A percentile compares a stretch with the other conserved stretches of the same genome.
Conservation (phyloP, 257 asterid genomes). For the Scutellaria barbata region DNA sequence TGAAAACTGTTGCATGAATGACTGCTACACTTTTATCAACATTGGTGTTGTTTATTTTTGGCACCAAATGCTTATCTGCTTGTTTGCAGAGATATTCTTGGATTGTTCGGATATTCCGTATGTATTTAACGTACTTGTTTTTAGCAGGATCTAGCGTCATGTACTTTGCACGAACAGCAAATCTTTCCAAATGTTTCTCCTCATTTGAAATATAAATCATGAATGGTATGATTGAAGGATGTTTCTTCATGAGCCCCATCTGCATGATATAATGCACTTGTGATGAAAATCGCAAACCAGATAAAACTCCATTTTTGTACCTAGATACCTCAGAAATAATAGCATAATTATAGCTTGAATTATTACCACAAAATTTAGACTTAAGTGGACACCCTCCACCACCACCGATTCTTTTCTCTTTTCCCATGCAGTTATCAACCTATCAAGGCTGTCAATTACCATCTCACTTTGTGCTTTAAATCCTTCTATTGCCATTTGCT, state of each 20-base stretch:
- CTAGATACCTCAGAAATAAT: background rate
- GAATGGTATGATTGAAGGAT: slow-evolving; percentile 89
- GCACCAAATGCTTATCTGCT: slow-evolving; percentile 89
- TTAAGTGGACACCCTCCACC: slow-evolving; percentile 95
- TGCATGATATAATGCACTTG: slow-evolving; percentile 46
- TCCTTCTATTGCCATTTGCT: slow-evolving; percentile 93
- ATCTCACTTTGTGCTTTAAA: slow-evolving; percentile 96
- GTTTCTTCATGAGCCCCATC: slow-evolving; percentile 98
- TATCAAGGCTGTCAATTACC: slow-evolving; percentile 96
- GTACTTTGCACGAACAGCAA: slow-evolving; percentile 97
- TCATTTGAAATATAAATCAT: slow-evolving; percentile 88
- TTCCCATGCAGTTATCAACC: slow-evolving; percentile 92
- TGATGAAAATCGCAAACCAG: slow-evolving; percentile 21
- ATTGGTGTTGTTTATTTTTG: slow-evolving; percentile 88
- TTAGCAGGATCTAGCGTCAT: slow-evolving; percentile 95
- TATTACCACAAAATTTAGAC: slow-evolving; percentile 94
- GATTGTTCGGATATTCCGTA: slow-evolving; percentile 84
- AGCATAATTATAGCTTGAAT: slow-evolving; percentile 11
- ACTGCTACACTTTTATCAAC: slow-evolving; percentile 94
- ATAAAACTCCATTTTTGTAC: background rate
- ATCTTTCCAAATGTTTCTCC: slow-evolving; percentile 90
- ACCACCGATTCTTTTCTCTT: slow-evolving; percentile 89
- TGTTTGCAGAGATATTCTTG: slow-evolving; percentile 93
- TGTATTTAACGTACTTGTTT: slow-evolving; percentile 89
- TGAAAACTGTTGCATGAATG: slow-evolving; percentile 90